These are phyloP conservation scores for Aureobasidium namibiae DNA, from an alignment of 2,329 filamentous ascomycete genomes.

Conservation along the genomic window DNA sequence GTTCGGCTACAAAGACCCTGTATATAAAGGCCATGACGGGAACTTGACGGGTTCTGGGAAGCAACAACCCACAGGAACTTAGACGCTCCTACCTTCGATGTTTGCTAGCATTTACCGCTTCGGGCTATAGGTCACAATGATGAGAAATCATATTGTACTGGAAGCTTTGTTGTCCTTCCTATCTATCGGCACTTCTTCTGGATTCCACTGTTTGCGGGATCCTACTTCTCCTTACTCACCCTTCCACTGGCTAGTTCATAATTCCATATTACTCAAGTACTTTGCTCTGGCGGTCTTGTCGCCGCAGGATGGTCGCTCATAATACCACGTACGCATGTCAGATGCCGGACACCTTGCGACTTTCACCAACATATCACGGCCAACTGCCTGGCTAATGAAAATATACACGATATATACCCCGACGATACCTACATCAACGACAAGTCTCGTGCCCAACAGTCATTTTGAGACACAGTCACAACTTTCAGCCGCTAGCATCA, in stretches of 20 bases:
- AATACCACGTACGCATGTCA: not conserved
- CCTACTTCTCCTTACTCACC: not conserved
- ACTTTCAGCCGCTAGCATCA: not conserved
- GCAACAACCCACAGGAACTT: not conserved
- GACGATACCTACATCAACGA: not conserved
- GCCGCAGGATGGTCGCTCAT: not conserved
- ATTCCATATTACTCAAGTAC: not conserved
- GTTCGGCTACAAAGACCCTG: not conserved
- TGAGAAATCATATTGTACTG: not conserved
- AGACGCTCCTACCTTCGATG: not conserved
- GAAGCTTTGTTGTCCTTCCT: not conserved
- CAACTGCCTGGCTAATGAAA: not conserved
- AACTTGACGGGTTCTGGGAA: not conserved
- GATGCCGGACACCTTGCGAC: not conserved
- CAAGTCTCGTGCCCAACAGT: not conserved
- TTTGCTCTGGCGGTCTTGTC: not conserved
- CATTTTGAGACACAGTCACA: not conserved
- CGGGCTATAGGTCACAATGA: not conserved
- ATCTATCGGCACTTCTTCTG: not conserved
- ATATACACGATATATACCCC: not conserved
- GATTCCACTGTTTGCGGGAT: not conserved
- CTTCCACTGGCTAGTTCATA: not conserved
- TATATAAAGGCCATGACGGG: not conserved
- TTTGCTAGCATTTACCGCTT: slow-evolving; percentile 9
- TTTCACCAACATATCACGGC: not conserved